These are phyloP conservation scores for Spergularia azorica DNA, from an alignment of 179 eudicot genomes.

Conservation along the genomic window DNA sequence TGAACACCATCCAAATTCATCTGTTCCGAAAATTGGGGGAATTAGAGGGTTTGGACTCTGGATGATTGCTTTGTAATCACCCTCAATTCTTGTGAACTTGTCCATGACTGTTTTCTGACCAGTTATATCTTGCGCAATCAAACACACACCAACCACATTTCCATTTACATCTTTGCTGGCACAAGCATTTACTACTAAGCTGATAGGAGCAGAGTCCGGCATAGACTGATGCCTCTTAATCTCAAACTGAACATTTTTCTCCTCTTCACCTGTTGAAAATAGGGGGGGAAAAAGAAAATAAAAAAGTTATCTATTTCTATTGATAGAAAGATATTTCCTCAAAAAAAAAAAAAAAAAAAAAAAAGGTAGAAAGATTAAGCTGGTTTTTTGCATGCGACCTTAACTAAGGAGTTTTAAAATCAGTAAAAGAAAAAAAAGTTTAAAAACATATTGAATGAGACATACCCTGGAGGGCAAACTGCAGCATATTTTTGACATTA, in stretches of 20 bases:
- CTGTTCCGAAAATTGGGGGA: constrained; percentile 87
- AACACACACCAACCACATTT: constrained; percentile 77
- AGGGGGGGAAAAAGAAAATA: neutral
- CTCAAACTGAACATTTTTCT: constrained; percentile 70
- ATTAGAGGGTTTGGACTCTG: constrained; percentile 90
- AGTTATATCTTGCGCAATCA: constrained; percentile 85
- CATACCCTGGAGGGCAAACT: constrained; percentile 69
- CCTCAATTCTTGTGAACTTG: constrained; percentile 89
- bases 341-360: neutral
- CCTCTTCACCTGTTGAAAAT: constrained; percentile 67
- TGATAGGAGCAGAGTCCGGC: constrained; percentile 55
- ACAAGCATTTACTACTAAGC: constrained; percentile 82
- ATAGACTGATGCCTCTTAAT: constrained; percentile 58
- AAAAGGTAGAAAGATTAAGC: neutral
- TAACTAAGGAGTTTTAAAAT: neutral
- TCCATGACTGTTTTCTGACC: constrained; percentile 80
- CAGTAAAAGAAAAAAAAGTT: neutral
- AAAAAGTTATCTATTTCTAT: too few species aligned
- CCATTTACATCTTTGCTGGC: constrained; percentile 72
- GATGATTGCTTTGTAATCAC: constrained; percentile 82
- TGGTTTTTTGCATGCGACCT: neutral
- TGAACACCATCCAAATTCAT: constrained; percentile 92
- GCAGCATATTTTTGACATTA: constrained; percentile 60
- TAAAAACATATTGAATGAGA: neutral
- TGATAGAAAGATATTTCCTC: too few species aligned